phyloP scores from a whole-genome alignment of 768 basidiomycete species.

The Leccinum disarticulatum region DNA sequence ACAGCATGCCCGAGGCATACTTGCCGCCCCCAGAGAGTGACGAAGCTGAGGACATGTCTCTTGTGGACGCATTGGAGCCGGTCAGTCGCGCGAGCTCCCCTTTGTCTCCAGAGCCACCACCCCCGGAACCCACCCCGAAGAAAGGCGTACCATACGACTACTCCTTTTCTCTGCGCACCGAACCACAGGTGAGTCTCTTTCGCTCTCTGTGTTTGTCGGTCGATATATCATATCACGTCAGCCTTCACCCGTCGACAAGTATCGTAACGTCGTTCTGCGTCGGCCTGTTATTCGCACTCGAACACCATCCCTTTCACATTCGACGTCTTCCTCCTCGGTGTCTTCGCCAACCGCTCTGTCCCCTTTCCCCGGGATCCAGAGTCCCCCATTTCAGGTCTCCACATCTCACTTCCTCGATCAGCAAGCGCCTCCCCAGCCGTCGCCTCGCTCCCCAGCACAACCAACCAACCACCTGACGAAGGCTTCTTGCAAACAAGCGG shows the following conservation, averaged over 20 bases:
- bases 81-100: conserved; percentile 56
- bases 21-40: conserved; percentile 48
- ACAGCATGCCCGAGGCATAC: conserved; percentile 55
- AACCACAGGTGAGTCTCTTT: conserved; percentile 49
- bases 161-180: conserved; percentile 58
- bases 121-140: conserved; percentile 43
- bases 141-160: conserved; percentile 48
- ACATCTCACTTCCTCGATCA: conserved; percentile 54
- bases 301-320: conserved; percentile 67
- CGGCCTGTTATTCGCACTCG: conserved; percentile 51
- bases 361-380: conserved; percentile 38
- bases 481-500: conserved; percentile 13
- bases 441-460: conserved; percentile 24
- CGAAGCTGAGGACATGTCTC: conserved; percentile 45
- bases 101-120: conserved; percentile 37
- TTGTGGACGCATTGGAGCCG: conserved; percentile 58
- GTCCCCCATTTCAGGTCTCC: conserved; percentile 47
- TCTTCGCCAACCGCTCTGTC: conserved; percentile 57
- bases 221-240: conserved; percentile 26
- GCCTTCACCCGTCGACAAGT: conserved; percentile 63
- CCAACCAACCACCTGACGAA: conserved; percentile 24
- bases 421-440: conserved; percentile 49
- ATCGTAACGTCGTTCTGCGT: conserved; percentile 61
- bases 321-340: conserved; percentile 47
- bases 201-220: background rate